Evolutionary conservation across 2,329 filamentous ascomycete species (phyloP), one percentile per base, ranked within the genome.

Genomic region (Aureobasidium vineae): DNA sequence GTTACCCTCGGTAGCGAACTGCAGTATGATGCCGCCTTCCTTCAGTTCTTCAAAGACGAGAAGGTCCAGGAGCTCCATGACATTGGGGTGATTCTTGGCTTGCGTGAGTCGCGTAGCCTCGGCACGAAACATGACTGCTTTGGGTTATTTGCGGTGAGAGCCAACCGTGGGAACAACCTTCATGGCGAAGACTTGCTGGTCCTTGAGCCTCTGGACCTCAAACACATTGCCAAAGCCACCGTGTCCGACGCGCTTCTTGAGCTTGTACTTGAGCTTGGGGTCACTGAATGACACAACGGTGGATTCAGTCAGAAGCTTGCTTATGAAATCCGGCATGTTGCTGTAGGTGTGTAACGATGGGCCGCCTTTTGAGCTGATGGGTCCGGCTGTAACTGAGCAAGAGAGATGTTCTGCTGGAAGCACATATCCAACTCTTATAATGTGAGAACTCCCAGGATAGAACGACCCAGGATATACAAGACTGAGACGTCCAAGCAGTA

Each of bases 31-130:
- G 15, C 43, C 21, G 3, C 21, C 54, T 28, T 53, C 28, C 5
- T 28, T 5, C 26, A 15, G 28, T 15, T 63, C 23, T 4, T 16
- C 11, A n/a, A 26, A 40, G 5, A 8, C 5, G 1, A 31, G 13
- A 19, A 40, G 28, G 36, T 63, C 59, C 26, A 40, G 13, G 19
- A 63, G 43, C 33, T 40, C 47, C 23, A 63, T 31, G 43, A 63
- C 21, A 10, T 63, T 33, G 13, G 16, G 15, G 13, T 63, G 59
- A n/a, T 21, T 19, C 10, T 26, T 5, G 10, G 28, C 10, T 41
- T 43, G 59, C 21, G 26, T 54, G 15, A 64, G 61, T 21, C 23
- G 31, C 16, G 47, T 43, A 10, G 61, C 61, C 41, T 64, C 61
- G 16, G 8, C 10, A 13, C 23, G 49, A 16, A 64, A 43, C 23